Percentiles rank a stretch among this genome's conserved stretches.
Evolutionary conservation across 1,284 basidiomycete genomes (phyloP).

Genomic region (Fomes fomentarius): DNA sequence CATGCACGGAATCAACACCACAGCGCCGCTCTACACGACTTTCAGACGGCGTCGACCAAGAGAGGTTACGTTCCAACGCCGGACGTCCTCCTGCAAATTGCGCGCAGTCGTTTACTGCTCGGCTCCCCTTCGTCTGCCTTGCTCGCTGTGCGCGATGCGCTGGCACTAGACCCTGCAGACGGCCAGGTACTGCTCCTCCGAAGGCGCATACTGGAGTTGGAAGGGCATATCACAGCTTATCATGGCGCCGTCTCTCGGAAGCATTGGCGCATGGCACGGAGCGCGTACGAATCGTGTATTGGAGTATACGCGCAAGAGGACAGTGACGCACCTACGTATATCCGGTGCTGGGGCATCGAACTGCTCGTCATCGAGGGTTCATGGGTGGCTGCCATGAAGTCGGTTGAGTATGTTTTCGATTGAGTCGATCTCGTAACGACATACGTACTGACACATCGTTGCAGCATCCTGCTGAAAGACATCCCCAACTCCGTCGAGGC

Average conservation of each 20-base stretch:
- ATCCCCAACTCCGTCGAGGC: conserved; percentile 7
- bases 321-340: conserved; percentile 9
- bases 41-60: conserved; percentile 13
- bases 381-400: conserved; percentile 14
- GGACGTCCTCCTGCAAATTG: conserved; percentile 6
- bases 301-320: conserved; percentile 12
- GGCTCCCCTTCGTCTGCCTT: conserved; percentile 16
- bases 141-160: conserved; percentile 16
- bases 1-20: conserved; percentile 6
- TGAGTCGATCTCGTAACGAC: not conserved
- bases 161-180: conserved; percentile 9
- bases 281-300: conserved; percentile 19
- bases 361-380: conserved; percentile 16
- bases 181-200: conserved; percentile 7
- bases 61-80: not conserved
- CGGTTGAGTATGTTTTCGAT: conserved; percentile 14
- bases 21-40: conserved; percentile 16
- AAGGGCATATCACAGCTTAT: conserved; percentile 17
- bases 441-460: not conserved
- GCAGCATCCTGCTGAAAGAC: conserved; percentile 4
- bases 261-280: conserved; percentile 24
- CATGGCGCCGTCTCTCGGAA: conserved; percentile 13
- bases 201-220: conserved; percentile 10
- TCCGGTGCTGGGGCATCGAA: conserved; percentile 24
- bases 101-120: conserved; percentile 20